Percentiles rank a stretch among this genome's conserved stretches.
phyloP scores from a whole-genome alignment of 768 basidiomycete species.

The Boletus rex-veris region DNA sequence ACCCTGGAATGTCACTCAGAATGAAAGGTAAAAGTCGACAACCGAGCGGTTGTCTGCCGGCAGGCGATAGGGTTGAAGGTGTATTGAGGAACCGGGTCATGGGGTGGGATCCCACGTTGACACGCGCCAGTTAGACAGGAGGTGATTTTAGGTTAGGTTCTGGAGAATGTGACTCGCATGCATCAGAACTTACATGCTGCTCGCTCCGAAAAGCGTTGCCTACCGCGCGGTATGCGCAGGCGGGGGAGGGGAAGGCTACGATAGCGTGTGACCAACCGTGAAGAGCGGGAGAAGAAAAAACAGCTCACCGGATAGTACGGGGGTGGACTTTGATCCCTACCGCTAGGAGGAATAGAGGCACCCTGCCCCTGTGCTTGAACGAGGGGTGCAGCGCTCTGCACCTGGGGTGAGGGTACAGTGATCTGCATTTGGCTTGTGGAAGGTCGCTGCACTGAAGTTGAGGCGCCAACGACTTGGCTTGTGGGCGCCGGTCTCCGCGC shows the following conservation, averaged over 20 bases:
- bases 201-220: background rate
- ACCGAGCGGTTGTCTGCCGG: background rate
- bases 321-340: constrained; percentile 15
- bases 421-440: background rate
- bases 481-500: background rate
- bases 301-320: constrained; percentile 26
- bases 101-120: constrained; percentile 9
- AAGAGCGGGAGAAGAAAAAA: background rate
- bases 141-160: constrained; percentile 1
- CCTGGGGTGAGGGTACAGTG: background rate
- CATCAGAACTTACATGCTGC: background rate
- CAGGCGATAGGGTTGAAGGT: background rate
- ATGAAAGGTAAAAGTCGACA: background rate
- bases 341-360: background rate
- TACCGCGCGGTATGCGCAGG: constrained; percentile 4
- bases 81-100: background rate
- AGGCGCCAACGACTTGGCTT: background rate
- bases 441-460: background rate
- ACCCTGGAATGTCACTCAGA: background rate
- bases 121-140: background rate
- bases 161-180: constrained; percentile 1
- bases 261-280: background rate
- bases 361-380: background rate
- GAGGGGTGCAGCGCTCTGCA: background rate
- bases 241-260: constrained; percentile 5